Conservation (phyloP, 371 early-diverging fungal genomes). For the Lichtheimia ramosa region DNA sequence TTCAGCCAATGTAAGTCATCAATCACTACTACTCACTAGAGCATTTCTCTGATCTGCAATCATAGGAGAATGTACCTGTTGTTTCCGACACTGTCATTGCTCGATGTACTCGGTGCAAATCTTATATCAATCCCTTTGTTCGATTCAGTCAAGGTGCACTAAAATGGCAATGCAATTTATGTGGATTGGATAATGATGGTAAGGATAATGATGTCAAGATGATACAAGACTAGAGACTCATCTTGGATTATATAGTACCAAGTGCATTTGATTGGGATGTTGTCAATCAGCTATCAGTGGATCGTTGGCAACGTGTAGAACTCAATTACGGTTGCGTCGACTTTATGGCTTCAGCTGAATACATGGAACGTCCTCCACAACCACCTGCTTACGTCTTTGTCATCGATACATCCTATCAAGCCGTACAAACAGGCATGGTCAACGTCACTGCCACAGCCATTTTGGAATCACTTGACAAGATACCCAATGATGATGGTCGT, state of each 20-base stretch:
- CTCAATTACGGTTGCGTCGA: conserved; percentile 74
- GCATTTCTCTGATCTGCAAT: not conserved
- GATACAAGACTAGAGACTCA: conserved; percentile 1
- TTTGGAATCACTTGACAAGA: conserved; percentile 61
- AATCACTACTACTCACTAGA: too few species aligned
- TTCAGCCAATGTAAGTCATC: conserved; percentile 39
- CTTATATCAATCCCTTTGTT: conserved; percentile 88
- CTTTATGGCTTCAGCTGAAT: conserved; percentile 72
- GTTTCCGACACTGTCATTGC: conserved; percentile 70
- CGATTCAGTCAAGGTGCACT: conserved; percentile 77
- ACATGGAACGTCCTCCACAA: conserved; percentile 75
- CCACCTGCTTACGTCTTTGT: conserved; percentile 85
- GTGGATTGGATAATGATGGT: conserved; percentile 78
- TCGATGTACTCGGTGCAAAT: conserved; percentile 82
- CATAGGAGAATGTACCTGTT: conserved; percentile 62
- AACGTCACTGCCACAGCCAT: conserved; percentile 61
- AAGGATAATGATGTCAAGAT: not conserved
- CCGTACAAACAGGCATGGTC: conserved; percentile 68
- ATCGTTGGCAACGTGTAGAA: conserved; percentile 74
- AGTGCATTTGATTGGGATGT: conserved; percentile 78
- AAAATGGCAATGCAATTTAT: conserved; percentile 86
- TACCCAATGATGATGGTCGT: conserved; percentile 80
- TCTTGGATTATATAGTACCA: conserved; percentile 60
- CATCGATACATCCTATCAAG: conserved; percentile 74
- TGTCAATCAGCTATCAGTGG: conserved; percentile 59